Evolutionary conservation across 2,329 filamentous ascomycete genomes (phyloP), one percentile per base, ranked within the genome.

Genomic region (Phyllosticta citriasiana): DNA sequence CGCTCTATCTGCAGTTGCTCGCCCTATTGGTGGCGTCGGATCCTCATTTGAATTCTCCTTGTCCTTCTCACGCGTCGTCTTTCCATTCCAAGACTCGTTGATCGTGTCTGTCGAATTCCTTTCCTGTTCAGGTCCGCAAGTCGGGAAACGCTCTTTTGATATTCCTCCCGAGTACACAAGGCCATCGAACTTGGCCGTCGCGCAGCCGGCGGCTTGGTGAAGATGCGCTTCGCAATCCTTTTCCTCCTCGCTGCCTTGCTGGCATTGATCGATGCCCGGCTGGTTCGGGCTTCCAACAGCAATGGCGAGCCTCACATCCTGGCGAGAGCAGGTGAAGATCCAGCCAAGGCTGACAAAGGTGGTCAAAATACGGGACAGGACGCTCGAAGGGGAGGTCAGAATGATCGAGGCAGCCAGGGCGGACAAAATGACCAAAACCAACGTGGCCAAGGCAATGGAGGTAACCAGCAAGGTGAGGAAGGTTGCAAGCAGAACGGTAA

Each of bases 141-240:
- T 59, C 59, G 71, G 72, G 69, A 56, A 70, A 65, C 70, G 67
- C 69, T 73, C 71, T 70, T 73, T 73, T 66, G 59, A 55, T 53
- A 30, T 57, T 12, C 33, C 3, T 3, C 3, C 3, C 3, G 3
- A 12, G 3, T 35, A 35, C 12, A 7, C 33, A 35, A 16, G 33
- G 33, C 33, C 33, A 9, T 33, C 52, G 12, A 25, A 27, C 51
- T 33, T 55, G 19, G 19, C 26, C 55, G 16, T 47, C 24, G 19
- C n/a, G 5, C 9, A 9, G 5, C 26, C 24, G 55, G 40, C 59
- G 52, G 19, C 14, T 25, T 19, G 52, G 57, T 63, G 67, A 70
- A 55, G 63, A 74, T 74, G 73, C 69, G 68, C 59, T 71, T 73
- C 69, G 70, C 71, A 54, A 71, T 70, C 8, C 67, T 73, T 63